Evolutionary conservation across 352 stramenopile species (phyloP).

Genomic region (Globisporangium spiculum): DNA sequence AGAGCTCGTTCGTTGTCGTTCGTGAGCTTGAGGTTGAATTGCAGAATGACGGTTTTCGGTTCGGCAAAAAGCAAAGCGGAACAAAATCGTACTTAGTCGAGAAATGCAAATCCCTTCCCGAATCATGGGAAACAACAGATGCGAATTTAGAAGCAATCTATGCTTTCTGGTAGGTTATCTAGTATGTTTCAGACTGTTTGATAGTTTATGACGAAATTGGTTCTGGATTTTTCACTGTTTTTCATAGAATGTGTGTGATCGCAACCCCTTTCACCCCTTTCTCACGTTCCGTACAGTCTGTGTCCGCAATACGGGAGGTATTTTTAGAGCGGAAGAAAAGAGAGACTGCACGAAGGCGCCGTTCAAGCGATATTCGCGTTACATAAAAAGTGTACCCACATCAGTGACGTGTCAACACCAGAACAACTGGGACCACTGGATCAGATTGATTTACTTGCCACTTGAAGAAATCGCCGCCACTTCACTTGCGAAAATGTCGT

Average conservation of each 20-base stretch:
- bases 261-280: background rate
- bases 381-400: slow-evolving; percentile 6
- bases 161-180: background rate
- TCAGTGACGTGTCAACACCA: background rate
- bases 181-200: background rate
- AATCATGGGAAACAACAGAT: slow-evolving; percentile 1
- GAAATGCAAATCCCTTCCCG: background rate
- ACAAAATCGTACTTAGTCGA: background rate
- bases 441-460: background rate
- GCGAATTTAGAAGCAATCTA: background rate
- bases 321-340: background rate
- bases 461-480: background rate
- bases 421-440: background rate
- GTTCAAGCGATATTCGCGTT: background rate
- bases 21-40: background rate
- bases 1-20: slow-evolving; percentile 1
- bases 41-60: slow-evolving; percentile 1
- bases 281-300: background rate
- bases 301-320: background rate
- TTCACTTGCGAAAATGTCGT: background rate
- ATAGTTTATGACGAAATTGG: background rate
- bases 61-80: background rate
- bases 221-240: slow-evolving; percentile 1
- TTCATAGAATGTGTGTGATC: background rate
- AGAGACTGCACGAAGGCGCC: slow-evolving; percentile 14